A percentile compares a stretch with the other conserved stretches of the same genome.
These are phyloP conservation scores for Paramecium pentaurelia DNA, from an alignment of 73 alveolate species.

Conservation along the genomic window DNA sequence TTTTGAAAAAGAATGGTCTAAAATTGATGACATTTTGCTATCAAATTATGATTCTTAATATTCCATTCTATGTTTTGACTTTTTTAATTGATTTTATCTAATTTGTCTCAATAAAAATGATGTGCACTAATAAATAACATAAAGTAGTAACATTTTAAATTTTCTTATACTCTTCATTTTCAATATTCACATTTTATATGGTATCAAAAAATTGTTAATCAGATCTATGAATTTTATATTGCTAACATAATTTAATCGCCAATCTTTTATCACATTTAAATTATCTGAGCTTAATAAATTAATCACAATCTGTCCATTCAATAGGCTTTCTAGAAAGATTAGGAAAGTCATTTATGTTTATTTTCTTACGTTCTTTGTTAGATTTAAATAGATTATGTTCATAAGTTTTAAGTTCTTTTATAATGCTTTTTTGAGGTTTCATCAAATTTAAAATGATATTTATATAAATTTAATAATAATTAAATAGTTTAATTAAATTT, in stretches of 20 bases:
- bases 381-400: not conserved
- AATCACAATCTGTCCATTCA: not conserved
- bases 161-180: not conserved
- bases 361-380: not conserved
- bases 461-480: not conserved
- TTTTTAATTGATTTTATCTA: not conserved
- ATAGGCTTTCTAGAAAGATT: not conserved
- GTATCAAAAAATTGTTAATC: not conserved
- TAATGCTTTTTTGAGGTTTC: not conserved
- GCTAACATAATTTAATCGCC: not conserved
- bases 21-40: not conserved
- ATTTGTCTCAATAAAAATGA: not conserved
- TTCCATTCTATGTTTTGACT: not conserved
- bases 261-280: not conserved
- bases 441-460: not conserved
- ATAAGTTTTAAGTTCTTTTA: not conserved
- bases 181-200: not conserved
- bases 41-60: not conserved
- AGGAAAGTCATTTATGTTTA: not conserved
- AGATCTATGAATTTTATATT: not conserved
- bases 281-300: not conserved
- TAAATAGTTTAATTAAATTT: not conserved
- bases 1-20: not conserved
- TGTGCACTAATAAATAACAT: not conserved
- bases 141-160: not conserved